These are phyloP conservation scores for Lichtheimia corymbifera DNA, from an alignment of 371 early-diverging fungal species.

Conservation along the genomic window DNA sequence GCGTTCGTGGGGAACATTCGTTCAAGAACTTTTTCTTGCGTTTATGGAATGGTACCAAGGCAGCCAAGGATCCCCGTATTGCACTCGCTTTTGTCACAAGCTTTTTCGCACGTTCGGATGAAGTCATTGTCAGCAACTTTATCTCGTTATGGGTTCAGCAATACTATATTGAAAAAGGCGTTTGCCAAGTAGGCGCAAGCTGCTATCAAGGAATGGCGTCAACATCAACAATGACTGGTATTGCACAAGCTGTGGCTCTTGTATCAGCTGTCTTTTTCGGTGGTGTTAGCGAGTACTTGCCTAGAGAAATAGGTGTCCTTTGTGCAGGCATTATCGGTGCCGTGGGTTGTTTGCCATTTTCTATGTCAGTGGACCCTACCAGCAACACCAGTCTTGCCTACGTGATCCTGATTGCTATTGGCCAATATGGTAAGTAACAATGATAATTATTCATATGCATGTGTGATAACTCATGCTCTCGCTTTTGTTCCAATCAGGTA, in stretches of 20 bases:
- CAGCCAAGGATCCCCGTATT: slow-evolving; percentile 60
- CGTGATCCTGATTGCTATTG: slow-evolving; percentile 66
- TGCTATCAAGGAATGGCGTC: slow-evolving; percentile 51
- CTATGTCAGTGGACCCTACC: slow-evolving; percentile 58
- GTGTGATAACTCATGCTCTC: no score
- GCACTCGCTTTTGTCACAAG: slow-evolving; percentile 61
- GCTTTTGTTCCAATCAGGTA: slow-evolving; percentile 26
- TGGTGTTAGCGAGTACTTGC: slow-evolving; percentile 41
- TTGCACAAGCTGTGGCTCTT: slow-evolving; percentile 72
- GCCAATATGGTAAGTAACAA: slow-evolving; percentile 59
- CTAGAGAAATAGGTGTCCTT: slow-evolving; percentile 49
- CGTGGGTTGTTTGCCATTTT: slow-evolving; percentile 61
- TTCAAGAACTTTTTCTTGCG: slow-evolving; percentile 4
- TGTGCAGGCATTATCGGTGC: slow-evolving; percentile 63
- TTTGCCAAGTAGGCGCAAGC: slow-evolving; percentile 37
- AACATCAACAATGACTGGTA: slow-evolving; percentile 65
- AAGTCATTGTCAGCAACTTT: slow-evolving; percentile 72
- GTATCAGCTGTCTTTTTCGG: slow-evolving; percentile 71
- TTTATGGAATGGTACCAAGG: slow-evolving; percentile 39
- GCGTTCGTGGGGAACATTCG: background rate
- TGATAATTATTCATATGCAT: background rate
- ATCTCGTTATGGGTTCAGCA: slow-evolving; percentile 76
- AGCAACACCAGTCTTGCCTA: slow-evolving; percentile 47
- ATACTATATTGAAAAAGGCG: slow-evolving; percentile 58
- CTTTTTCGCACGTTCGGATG: slow-evolving; percentile 77